Evolutionary conservation across 352 stramenopile genomes (phyloP), one percentile per base, ranked within the genome.

Genomic region (Globisporangium recalcitrans): DNA sequence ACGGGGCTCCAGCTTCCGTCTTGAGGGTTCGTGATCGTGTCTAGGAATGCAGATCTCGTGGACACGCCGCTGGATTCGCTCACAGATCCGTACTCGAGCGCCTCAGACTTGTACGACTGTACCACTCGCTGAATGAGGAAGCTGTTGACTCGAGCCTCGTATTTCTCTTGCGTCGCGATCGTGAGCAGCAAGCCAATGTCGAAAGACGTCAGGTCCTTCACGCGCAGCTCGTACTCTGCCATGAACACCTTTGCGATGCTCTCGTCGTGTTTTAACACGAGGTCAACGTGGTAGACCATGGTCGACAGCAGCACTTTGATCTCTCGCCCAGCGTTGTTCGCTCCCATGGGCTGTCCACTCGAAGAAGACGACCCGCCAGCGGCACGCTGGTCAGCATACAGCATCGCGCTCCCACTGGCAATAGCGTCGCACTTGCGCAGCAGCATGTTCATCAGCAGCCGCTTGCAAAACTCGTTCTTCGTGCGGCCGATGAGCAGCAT

Each of bases 231-330:
- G 46, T 77, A 82, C 38, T 75, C 78, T 0, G 67, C 44, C 44
- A 80, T 24, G 11, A 88, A 71, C 5, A 80, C 47, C 7, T 72
- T 69, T 0, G 67, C 72, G 13, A 88, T 60, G 14, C 29, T 57
- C 5, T 80, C 62, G 46, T 80, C 75, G 46, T 88, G 72, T 26
- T 75, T 67, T 52, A 86, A 56, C 13, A 77, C 68, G 49, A 81
- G 72, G 29, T 84, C 76, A 1, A 84, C 51, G 31, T 88, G 74
- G 58, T 86, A 85, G 14, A 88, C 54, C 42, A 88, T 76, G 6
- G 75, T 88, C 16, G 76, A 82, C 36, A 79, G 71, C 1, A 80
- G 52, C 29, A 60, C 62, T 22, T 67, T 66, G 10, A 81, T 51
- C 32, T 81, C 70, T 10, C 64, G 60, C 3, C 60, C 54, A 11